phyloP scores from a whole-genome alignment of 805 yeast species.

The Metschnikowia cerradonensis region DNA sequence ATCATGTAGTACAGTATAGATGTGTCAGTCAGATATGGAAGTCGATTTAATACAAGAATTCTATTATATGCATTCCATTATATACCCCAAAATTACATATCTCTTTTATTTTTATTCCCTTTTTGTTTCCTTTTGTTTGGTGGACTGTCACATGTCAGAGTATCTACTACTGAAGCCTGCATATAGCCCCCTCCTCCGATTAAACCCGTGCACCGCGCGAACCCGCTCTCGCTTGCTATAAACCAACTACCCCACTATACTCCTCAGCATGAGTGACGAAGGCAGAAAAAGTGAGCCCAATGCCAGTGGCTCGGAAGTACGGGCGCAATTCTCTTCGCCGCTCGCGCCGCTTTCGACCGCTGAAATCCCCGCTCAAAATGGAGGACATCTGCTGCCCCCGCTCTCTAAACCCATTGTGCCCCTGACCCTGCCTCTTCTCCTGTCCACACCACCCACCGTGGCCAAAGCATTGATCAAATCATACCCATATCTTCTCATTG shows the following conservation, averaged over 20 bases:
- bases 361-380: constrained; percentile 1
- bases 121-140: too few species aligned
- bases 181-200: too few species aligned
- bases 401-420: constrained; percentile 24
- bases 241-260: neutral
- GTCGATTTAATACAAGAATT: too few species aligned
- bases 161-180: too few species aligned
- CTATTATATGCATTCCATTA: too few species aligned
- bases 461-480: constrained; percentile 77
- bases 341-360: constrained; percentile 3
- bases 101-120: too few species aligned
- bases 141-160: too few species aligned
- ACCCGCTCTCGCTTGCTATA: constrained; percentile 1
- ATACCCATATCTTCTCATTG: constrained; percentile 77
- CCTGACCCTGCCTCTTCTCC: constrained; percentile 73
- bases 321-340: constrained; percentile 25
- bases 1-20: too few species aligned
- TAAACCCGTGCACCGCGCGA: neutral
- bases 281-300: constrained; percentile 11
- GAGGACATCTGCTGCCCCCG: neutral
- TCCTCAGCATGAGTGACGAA: constrained; percentile 12
- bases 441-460: constrained; percentile 88
- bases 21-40: too few species aligned
- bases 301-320: constrained; percentile 19
- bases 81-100: too few species aligned